Base-by-base conservation (phyloP, 805 yeast genomes). In the Teunomyces kruisii region DNA sequence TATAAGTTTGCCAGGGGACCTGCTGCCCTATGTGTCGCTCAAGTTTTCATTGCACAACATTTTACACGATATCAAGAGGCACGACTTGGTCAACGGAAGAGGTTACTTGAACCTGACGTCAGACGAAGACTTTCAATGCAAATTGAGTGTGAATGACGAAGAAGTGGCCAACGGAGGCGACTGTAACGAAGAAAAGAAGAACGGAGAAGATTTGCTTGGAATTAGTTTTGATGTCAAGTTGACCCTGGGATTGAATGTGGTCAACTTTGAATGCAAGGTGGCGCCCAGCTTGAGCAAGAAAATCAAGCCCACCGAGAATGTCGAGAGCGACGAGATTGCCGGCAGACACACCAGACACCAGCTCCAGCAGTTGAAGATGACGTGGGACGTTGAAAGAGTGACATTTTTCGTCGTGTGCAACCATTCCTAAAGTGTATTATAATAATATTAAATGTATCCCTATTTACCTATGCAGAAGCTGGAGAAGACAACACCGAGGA, bases 381-480 rank as follows among this genome's bases (percentile, higher is more conserved):
- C 69, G 8, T 72, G 77, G 77, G 76, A 72, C 41, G 75, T 72
- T 24, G 77, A 72, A 51, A 67, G 59, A 47, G 55, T 68, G 46
- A 65, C 61, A 3, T 64, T 70, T 40, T 64, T 50, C 36, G 57
- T 72, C 42, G 58, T 67, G 13, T 66, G 64, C 41, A 64, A 58
- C 43, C 51, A 56, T 47, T 45, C 52, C 28, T 62, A 54, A 45
- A 16, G 37, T 16, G 29, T 30, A 10, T 32, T 19, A 15, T 13
- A 40, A 15, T 13, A 40, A 8, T 32, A 12, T 32, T 9, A 16
- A 16, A 17, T 28, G 17, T 26, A 9, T n/a, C 32, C 29, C 52
- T 68, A 92, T 63, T 92, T 92, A 0, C 99, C 99, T 16, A 94
- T 89, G 64, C 99, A 94, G 61, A 94, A 94, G 49, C 82, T 86